Base-by-base conservation (phyloP, 768 basidiomycete genomes). In the Tubosaeta brunneosetosa region DNA sequence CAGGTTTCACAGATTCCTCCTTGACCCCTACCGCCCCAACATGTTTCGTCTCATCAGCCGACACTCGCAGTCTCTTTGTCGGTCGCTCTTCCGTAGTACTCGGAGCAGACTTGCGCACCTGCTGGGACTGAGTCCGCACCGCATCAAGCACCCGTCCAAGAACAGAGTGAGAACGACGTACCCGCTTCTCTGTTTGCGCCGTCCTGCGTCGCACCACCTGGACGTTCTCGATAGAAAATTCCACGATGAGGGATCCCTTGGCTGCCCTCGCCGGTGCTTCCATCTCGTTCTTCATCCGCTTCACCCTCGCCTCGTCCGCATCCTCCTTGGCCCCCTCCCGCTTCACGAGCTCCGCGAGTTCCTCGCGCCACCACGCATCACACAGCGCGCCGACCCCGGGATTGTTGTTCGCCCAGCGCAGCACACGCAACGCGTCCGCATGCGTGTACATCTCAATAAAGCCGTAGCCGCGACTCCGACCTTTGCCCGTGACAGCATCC, bases 331-430 rank as follows among this genome's bases (percentile, higher is more conserved):
- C n/a, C n/a, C n/a, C n/a, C 68, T 86, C 84, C 14, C 69, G 66
- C 65, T 82, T 80, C 49, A 84, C 49, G 49, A 85, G 68, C 51
- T 83, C 82, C 55, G 77, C 71, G 7, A 77, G 70, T 64, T 97
- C 94, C 46, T 86, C 86, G 61, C 83, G 85, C 86, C 88, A 92
- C 97, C 95, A 93, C 49, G 74, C 75, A 57, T 81, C 77, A 62
- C 94, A 84, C 51, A 97, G 71, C 6, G 66, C 59, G 2, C 76
- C 79, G 0, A 88, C 78, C 4, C 76, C 80, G 1, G 80, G 70
- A 65, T 97, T 94, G 65, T 92, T 94, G 73, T 98, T 99, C 26
- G 90, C 87, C 91, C 91, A 98, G 32, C 97, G 80, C 42, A 98
- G 71, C 6, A 97, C 86, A 25, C 90, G 86, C 22, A 99, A 74